Percentiles rank a stretch among this genome's conserved stretches.
phyloP scores from a whole-genome alignment of 108 stramenopile genomes.

The Hondaea fermentalgiana region DNA sequence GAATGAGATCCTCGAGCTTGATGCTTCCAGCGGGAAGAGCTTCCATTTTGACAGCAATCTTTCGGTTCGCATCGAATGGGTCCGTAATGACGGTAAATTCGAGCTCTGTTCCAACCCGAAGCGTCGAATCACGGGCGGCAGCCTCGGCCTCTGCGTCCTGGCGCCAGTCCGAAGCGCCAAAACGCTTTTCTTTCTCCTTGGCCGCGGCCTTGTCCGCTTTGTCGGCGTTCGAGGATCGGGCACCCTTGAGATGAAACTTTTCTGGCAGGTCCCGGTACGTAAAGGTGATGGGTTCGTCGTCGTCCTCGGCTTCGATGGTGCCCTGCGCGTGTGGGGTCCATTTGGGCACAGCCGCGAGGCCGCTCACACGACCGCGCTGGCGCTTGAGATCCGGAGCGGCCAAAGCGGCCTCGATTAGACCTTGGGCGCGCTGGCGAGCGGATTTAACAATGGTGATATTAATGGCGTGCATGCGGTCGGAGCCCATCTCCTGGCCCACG shows the following conservation, averaged over 20 bases:
- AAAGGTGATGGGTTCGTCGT: neutral
- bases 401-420: neutral
- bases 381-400: neutral
- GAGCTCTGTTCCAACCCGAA: neutral
- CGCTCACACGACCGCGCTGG: neutral
- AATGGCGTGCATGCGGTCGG: neutral
- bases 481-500: neutral
- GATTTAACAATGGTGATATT: neutral
- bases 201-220: neutral
- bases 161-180: conserved; percentile 3
- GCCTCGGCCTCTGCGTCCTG: neutral
- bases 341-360: neutral
- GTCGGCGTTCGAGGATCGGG: neutral
- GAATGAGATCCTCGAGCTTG: neutral
- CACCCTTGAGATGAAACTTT: neutral
- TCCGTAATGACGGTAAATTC: neutral
- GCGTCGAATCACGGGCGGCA: neutral
- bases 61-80: neutral
- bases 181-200: conserved; percentile 5
- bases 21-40: neutral
- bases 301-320: neutral
- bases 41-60: neutral
- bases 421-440: neutral
- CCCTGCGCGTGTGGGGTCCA: neutral
- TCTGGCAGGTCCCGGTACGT: neutral